Evolutionary conservation across 495 filamentous ascomycete species (phyloP), one percentile per base, ranked within the genome.

Genomic region (Daldinia grandis): DNA sequence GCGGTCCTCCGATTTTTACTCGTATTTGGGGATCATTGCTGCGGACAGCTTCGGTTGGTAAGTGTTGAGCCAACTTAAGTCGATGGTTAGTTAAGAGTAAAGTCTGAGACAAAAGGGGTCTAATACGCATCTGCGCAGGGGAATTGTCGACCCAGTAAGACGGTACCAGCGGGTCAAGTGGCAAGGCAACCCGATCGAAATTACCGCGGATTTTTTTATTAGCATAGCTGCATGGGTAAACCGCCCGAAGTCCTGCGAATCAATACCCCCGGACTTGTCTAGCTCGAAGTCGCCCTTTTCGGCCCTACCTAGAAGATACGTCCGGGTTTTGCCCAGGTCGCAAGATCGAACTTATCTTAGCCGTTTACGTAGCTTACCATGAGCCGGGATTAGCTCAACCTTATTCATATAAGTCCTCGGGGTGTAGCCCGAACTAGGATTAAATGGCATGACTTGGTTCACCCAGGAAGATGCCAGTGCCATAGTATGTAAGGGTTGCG

Each of bases 291-390:
- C 53, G 33, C 47, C 57, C 53, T 57, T 63, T 71, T 59, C 69
- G 69, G 69, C 54, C 63, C 58, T 71, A 55, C 30, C 58, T 59
- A 27, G 58, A 62, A 51, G 27, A 58, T 63, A 35, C 40, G 9
- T 56, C 44, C 14, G 51, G 51, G 14, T 55, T 55, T 27, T 14
- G 24, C 15, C 9, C 19, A 56, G n/a, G 3, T 56, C 21, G 37
- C 64, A 17, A 40, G 9, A 37, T 38, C 37, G 56, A 55, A 55
- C 55, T 54, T 31, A 58, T 42, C 37, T 35, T 25, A 62, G 30
- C 30, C n/a, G 15, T 35, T 33, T 35, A 21, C 19, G 15, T 30
- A 31, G 21, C 31, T 38, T 42, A 58, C 58, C 44, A 57, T 58
- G 19, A 47, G 37, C 57, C 37, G 33, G 37, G 49, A 56, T 56